A percentile compares a stretch with the other conserved stretches of the same genome.
Evolutionary conservation across 495 filamentous ascomycete genomes (phyloP).

Genomic region (Aspergillus funiculosus): DNA sequence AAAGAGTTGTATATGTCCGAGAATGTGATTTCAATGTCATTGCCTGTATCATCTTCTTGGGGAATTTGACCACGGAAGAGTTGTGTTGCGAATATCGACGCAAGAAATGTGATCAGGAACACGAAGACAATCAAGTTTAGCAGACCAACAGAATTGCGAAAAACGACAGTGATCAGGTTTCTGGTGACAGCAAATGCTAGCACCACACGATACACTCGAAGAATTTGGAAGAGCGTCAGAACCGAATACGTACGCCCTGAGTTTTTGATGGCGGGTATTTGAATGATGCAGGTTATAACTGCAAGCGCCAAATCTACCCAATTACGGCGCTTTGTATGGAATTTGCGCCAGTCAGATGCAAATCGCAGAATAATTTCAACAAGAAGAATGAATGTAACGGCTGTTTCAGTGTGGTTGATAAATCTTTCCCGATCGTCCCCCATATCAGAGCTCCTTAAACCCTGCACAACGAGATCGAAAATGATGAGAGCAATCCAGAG

Average conservation of each 20-base stretch:
- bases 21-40: slow-evolving; percentile 65
- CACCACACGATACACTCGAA: slow-evolving; percentile 88
- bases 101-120: slow-evolving; percentile 89
- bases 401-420: slow-evolving; percentile 63
- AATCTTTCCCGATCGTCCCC: slow-evolving; percentile 44
- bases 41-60: slow-evolving; percentile 46
- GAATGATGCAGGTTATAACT: slow-evolving; percentile 75
- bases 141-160: slow-evolving; percentile 88
- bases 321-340: slow-evolving; percentile 66
- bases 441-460: slow-evolving; percentile 72
- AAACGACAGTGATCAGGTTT: slow-evolving; percentile 75
- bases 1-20: slow-evolving; percentile 91
- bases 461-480: slow-evolving; percentile 68
- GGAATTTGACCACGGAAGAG: slow-evolving; percentile 86
- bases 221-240: slow-evolving; percentile 88
- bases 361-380: slow-evolving; percentile 81
- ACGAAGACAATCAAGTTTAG: slow-evolving; percentile 94
- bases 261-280: slow-evolving; percentile 73
- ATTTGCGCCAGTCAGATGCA: slow-evolving; percentile 68
- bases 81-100: slow-evolving; percentile 88
- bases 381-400: slow-evolving; percentile 73
- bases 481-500: slow-evolving; percentile 79
- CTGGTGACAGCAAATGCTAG: slow-evolving; percentile 80
- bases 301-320: slow-evolving; percentile 75
- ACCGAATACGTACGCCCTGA: slow-evolving; percentile 78